Evolutionary conservation across 2,329 filamentous ascomycete species (phyloP).

Genomic region (Fusarium lateritium): DNA sequence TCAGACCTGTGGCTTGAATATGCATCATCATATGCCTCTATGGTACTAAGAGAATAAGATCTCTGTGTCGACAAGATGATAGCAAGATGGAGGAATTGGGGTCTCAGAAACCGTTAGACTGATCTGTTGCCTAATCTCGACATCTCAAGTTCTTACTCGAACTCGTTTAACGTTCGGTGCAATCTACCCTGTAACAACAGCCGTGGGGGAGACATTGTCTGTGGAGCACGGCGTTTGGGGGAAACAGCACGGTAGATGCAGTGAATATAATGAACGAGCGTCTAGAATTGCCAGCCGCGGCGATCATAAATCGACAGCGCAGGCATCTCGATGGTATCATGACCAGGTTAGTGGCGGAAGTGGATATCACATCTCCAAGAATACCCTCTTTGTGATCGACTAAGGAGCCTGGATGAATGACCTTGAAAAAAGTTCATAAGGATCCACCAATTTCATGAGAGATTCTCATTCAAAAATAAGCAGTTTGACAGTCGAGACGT

Average conservation of each 20-base stretch:
- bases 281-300: neutral
- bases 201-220: conserved; percentile 5
- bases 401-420: neutral
- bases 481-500: neutral
- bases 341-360: neutral
- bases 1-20: neutral
- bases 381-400: no score
- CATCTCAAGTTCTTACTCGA: neutral
- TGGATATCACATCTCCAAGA: neutral
- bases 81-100: neutral
- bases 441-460: neutral
- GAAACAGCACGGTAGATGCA: neutral
- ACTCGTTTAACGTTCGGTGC: neutral
- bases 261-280: neutral
- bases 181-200: conserved; percentile 8
- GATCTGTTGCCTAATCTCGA: neutral
- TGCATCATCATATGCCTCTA: neutral
- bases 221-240: conserved; percentile 12
- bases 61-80: no score
- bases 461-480: neutral
- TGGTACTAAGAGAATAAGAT: no score
- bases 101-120: no score
- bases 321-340: conserved; percentile 19
- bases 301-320: neutral
- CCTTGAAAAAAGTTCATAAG: neutral